Percentiles rank a stretch among this genome's conserved stretches.
Conservation (phyloP, 2,329 filamentous ascomycete genomes). For the Apiospora saccharicola region DNA sequence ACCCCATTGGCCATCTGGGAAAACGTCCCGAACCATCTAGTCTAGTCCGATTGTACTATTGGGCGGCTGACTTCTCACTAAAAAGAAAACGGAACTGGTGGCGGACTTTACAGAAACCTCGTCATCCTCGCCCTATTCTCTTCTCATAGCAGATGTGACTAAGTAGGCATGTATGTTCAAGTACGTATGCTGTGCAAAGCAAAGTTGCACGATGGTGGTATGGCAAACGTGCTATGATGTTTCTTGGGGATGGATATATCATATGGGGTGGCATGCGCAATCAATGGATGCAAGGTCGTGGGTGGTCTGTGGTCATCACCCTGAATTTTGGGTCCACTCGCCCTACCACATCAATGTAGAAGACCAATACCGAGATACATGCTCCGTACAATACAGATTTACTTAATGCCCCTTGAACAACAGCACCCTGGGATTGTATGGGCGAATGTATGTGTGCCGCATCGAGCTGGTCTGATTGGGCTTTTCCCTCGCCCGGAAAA, state of each 20-base stretch:
- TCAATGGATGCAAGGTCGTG: neutral
- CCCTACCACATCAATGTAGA: neutral
- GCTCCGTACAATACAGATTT: too few relatives aligned
- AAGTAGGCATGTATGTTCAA: neutral
- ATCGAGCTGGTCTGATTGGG: neutral
- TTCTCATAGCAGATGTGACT: neutral
- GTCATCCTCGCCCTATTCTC: neutral
- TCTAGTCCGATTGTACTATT: neutral
- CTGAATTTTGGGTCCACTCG: constrained; percentile 1
- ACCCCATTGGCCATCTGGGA: constrained; percentile 14
- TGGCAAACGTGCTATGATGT: constrained; percentile 7
- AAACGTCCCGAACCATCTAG: neutral
- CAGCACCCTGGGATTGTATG: neutral
- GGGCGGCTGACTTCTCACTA: constrained; percentile 4
- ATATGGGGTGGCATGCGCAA: neutral
- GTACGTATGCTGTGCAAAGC: neutral
- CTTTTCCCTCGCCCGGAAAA: neutral
- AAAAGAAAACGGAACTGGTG: neutral
- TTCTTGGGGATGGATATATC: neutral
- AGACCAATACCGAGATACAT: too few relatives aligned
- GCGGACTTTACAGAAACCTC: neutral
- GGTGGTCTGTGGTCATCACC: constrained; percentile 13
- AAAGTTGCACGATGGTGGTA: constrained; percentile 12
- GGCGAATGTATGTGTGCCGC: neutral
- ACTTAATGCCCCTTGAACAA: neutral